Conservation (phyloP, 164 flowering plant genomes). For the Akebia trifoliata region DNA sequence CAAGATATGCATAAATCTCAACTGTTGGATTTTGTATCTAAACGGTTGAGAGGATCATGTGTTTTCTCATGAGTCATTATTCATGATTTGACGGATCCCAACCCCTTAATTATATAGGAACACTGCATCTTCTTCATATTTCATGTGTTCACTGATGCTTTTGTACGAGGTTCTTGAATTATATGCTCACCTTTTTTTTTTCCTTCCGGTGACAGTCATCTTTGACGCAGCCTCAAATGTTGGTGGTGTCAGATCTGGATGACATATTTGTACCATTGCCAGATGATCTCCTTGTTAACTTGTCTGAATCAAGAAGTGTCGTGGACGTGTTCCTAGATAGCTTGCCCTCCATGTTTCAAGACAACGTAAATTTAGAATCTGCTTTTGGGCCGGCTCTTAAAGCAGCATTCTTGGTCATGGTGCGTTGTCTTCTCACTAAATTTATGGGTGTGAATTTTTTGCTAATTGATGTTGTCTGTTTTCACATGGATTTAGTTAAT, state of each 20-base stretch:
- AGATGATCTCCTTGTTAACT: constrained; percentile 95
- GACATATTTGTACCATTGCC: constrained; percentile 93
- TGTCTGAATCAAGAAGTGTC: constrained; percentile 88
- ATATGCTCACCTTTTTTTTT: constrained; percentile 21
- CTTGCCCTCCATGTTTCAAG: constrained; percentile 90
- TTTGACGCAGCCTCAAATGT: constrained; percentile 93
- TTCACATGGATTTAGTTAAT: too few species aligned
- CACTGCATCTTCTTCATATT: too few species aligned
- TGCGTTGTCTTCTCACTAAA: constrained; percentile 25
- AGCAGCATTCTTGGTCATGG: constrained; percentile 93
- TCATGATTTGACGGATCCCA: too few species aligned
- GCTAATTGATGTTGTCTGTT: neutral
- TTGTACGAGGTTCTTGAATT: too few species aligned
- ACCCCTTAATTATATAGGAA: too few species aligned
- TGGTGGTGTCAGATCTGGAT: constrained; percentile 95
- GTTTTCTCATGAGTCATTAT: too few species aligned
- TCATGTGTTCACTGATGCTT: too few species aligned
- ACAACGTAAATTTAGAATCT: constrained; percentile 81
- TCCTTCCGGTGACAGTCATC: constrained; percentile 72
- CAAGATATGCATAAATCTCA: too few species aligned
- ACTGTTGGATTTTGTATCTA: too few species aligned
- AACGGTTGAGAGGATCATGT: too few species aligned
- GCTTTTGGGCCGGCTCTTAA: constrained; percentile 99
- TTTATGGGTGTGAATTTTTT: neutral
- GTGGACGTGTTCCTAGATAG: constrained; percentile 93